Percentiles rank a stretch among this genome's conserved stretches.
Conservation (phyloP, 768 basidiomycete species). For the Lactarius akahatsu region DNA sequence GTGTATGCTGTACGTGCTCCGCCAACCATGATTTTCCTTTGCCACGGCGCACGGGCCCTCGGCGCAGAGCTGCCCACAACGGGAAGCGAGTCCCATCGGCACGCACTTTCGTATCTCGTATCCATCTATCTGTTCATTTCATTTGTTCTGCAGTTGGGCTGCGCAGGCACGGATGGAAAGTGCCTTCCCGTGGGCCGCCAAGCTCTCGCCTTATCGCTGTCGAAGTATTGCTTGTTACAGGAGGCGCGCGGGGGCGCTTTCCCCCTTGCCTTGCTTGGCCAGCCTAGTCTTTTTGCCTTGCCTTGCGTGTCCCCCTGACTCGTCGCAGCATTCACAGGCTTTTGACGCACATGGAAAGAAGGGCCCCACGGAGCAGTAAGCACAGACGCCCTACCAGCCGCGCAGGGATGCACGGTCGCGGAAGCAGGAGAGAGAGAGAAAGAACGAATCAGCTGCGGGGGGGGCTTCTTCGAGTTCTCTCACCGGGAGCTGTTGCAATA, state of each 20-base stretch:
- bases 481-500: background rate
- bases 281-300: background rate
- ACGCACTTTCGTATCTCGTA: background rate
- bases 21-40: slow-evolving; percentile 7
- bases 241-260: background rate
- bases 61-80: slow-evolving; percentile 10
- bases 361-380: background rate
- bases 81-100: background rate
- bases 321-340: background rate
- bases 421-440: background rate
- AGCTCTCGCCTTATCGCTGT: background rate
- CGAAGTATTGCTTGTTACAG: background rate
- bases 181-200: background rate
- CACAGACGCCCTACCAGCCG: background rate
- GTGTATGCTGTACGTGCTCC: background rate
- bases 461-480: background rate
- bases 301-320: background rate
- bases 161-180: slow-evolving; percentile 12
- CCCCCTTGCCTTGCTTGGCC: background rate
- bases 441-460: background rate
- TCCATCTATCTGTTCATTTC: background rate
- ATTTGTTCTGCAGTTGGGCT: slow-evolving; percentile 5
- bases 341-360: background rate
- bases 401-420: background rate
- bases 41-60: background rate